A percentile compares a stretch with the other conserved stretches of the same genome.
Conservation (phyloP, 2,329 filamentous ascomycete species). For the Apiospora koreana region DNA sequence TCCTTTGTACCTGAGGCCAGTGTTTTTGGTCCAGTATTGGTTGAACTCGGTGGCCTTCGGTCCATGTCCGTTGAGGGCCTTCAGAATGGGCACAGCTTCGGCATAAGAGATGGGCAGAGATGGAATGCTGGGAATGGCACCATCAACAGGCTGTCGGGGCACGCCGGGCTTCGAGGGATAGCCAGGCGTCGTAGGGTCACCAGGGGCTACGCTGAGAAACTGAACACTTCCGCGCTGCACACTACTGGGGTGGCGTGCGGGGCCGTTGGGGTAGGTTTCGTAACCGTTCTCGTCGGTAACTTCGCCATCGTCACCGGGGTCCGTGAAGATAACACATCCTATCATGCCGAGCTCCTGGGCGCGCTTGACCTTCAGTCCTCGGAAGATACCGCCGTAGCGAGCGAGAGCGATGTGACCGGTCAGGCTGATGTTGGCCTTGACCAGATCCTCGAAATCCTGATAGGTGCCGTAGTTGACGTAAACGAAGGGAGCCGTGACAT, state of each 20-base stretch:
- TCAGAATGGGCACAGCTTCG: slow-evolving; percentile 85
- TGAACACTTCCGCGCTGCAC: slow-evolving; percentile 88
- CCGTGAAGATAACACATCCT: slow-evolving; percentile 81
- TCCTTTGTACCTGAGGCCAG: slow-evolving; percentile 76
- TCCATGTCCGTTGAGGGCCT: slow-evolving; percentile 85
- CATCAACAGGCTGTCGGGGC: slow-evolving; percentile 70
- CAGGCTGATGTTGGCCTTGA: slow-evolving; percentile 72
- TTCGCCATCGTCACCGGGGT: slow-evolving; percentile 85
- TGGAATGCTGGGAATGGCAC: slow-evolving; percentile 78
- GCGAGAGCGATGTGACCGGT: slow-evolving; percentile 84
- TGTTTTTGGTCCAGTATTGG: slow-evolving; percentile 67
- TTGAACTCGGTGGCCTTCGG: slow-evolving; percentile 75
- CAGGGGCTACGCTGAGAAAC: slow-evolving; percentile 70
- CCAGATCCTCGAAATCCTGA: slow-evolving; percentile 79
- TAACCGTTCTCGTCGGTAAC: slow-evolving; percentile 81
- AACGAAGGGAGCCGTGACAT: slow-evolving; percentile 84
- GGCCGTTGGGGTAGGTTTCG: slow-evolving; percentile 78
- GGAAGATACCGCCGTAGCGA: slow-evolving; percentile 84
- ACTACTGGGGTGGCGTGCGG: slow-evolving; percentile 82
- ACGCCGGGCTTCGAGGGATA: slow-evolving; percentile 92
- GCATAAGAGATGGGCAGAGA: slow-evolving; percentile 88
- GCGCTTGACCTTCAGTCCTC: slow-evolving; percentile 89
- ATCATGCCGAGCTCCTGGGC: slow-evolving; percentile 89
- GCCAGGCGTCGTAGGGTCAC: slow-evolving; percentile 88
- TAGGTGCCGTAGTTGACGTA: slow-evolving; percentile 92